Conservation (phyloP, 805 yeast species). For the Barnettozyma siamensis region DNA sequence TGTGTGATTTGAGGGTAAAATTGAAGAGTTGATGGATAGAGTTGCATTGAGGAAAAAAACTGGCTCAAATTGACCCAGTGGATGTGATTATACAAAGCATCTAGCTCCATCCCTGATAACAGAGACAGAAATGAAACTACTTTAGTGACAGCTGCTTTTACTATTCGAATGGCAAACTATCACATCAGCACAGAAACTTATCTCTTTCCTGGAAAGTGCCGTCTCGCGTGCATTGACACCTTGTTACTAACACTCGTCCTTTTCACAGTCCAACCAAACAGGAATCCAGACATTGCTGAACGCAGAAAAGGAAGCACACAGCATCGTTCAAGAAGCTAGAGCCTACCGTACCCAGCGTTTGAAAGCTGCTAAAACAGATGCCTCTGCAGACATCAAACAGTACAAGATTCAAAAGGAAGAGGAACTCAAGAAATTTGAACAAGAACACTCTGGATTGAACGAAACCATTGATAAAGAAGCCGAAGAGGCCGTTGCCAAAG, state of each 20-base stretch:
- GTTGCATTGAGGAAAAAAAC: too few relatives aligned
- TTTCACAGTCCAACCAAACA: constrained; percentile 17
- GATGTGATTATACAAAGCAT: too few relatives aligned
- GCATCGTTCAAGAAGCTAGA: constrained; percentile 89
- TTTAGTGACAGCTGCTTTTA: too few relatives aligned
- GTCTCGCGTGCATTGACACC: too few relatives aligned
- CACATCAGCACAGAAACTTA: too few relatives aligned
- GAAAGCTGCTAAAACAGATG: constrained; percentile 93
- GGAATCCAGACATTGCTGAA: constrained; percentile 29
- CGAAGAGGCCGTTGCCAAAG: constrained; percentile 62
- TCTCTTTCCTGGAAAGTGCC: too few relatives aligned
- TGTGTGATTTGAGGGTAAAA: too few relatives aligned
- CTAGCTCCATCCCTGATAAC: too few relatives aligned
- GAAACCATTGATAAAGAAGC: constrained; percentile 76
- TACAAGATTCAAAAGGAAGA: constrained; percentile 80
- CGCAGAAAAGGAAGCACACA: constrained; percentile 98
- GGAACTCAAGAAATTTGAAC: constrained; percentile 70
- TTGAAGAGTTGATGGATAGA: too few relatives aligned
- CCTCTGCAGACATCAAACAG: constrained; percentile 79
- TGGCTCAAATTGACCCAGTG: too few relatives aligned
- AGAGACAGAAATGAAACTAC: too few relatives aligned
- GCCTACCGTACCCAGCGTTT: constrained; percentile 80
- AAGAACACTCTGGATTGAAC: constrained; percentile 69
- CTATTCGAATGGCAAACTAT: too few relatives aligned
- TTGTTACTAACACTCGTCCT: background rate